phyloP scores from a whole-genome alignment of 345 rosid genomes.

The Populus deltoides region DNA sequence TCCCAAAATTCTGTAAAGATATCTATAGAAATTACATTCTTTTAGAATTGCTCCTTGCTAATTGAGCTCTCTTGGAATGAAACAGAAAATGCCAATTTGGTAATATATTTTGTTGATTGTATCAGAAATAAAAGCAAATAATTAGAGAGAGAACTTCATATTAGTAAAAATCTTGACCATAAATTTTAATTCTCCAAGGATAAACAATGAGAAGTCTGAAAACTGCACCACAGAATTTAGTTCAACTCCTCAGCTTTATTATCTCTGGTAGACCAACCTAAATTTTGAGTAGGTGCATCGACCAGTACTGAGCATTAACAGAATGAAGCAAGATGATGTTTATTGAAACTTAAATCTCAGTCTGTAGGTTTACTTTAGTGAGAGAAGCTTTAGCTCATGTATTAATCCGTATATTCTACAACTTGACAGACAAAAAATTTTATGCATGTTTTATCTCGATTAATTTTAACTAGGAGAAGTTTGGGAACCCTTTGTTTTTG shows the following conservation, averaged over 20 bases:
- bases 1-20: not conserved
- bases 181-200: not conserved
- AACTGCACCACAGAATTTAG: not conserved
- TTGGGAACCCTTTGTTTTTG: not conserved
- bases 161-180: not conserved
- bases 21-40: slow-evolving; percentile 7
- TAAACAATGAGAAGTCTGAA: not conserved
- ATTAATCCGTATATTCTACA: not conserved
- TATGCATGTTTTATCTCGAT: not conserved
- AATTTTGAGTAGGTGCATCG: not conserved
- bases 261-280: not conserved
- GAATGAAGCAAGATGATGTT: not conserved
- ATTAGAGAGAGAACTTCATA: not conserved
- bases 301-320: not conserved
- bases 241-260: not conserved
- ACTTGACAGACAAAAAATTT: not conserved
- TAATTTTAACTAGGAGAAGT: not conserved
- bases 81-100: not conserved
- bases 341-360: not conserved
- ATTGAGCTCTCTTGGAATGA: not conserved
- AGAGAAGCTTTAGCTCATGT: not conserved
- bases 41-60: not conserved
- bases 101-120: not conserved
- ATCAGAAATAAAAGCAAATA: not conserved
- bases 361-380: not conserved